phyloP scores from a whole-genome alignment of 306 rosid species.

The Rosa lucieae region DNA sequence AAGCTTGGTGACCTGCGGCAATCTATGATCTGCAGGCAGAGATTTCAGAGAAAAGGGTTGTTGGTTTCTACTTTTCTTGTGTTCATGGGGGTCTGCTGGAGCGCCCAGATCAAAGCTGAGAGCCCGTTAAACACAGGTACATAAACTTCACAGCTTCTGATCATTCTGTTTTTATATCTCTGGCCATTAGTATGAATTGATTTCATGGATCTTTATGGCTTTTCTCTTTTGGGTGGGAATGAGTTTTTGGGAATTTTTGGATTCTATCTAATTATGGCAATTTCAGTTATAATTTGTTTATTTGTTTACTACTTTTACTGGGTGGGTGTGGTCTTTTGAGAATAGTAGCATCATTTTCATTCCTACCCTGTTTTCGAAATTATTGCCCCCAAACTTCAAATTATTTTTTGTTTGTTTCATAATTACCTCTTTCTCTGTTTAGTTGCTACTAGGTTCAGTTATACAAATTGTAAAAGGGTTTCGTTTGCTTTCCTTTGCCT shows the following conservation, averaged over 20 bases:
- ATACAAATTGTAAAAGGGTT: not conserved
- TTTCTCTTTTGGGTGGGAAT: not conserved
- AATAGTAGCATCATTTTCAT: not conserved
- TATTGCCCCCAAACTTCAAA: not conserved
- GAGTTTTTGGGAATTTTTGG: not conserved
- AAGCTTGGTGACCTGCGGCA: conserved; percentile 10
- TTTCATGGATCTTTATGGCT: not conserved
- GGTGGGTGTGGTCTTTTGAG: conserved; percentile 8
- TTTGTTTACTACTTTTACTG: not conserved
- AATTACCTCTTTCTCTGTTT: not conserved
- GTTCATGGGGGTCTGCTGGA: conserved; percentile 53
- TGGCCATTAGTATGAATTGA: not conserved
- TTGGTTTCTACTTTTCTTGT: conserved; percentile 13
- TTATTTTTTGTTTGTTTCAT: not conserved
- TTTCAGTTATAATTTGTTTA: not conserved
- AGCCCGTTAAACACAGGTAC: conserved; percentile 48
- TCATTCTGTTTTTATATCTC: not conserved
- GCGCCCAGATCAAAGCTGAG: conserved; percentile 53
- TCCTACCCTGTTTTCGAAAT: not conserved
- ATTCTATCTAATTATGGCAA: not conserved
- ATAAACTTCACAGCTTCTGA: not conserved
- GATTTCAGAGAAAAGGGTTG: conserved; percentile 17
- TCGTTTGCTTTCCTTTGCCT: not conserved
- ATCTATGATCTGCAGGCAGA: conserved; percentile 37
- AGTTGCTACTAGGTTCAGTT: not conserved